Evolutionary conservation across 352 stramenopile species (phyloP), one percentile per base, ranked within the genome.

Genomic region (Pythium insidiosum): DNA sequence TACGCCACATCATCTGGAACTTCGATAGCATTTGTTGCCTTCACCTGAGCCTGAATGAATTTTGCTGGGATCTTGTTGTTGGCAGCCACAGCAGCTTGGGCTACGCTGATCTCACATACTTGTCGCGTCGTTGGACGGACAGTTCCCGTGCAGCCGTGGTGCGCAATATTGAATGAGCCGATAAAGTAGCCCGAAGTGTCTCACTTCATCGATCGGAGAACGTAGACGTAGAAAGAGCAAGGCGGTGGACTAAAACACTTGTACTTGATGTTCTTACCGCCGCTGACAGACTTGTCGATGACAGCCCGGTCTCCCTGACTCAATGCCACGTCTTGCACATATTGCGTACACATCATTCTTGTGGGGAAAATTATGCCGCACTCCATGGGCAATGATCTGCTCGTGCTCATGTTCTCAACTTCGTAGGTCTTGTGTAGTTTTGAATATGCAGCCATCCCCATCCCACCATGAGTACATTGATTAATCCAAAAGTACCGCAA

Each of bases 251-350:
- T 77, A 39, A 56, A 72, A 51, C 66, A 77, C 11, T 68, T 24
- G 28, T 72, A 74, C 9, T 52, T 69, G 21, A 71, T 71, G 58
- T 74, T 77, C 49, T 77, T 77, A 16, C 66, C 66, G 15, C 66
- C 66, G 31, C 66, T 77, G 4, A 58, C 45, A 16, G 38, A 41
- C 2, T 52, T 59, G 21, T 72, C 66, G 39, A 77, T 48, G 13
- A 53, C 41, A 5, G 66, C 66, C 6, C 66, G 60, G 38, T 71
- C 74, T 23, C 62, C 61, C 25, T 77, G 66, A 3, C 63, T 60
- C 15, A 77, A 54, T 11, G 63, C 63, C 46, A 76, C 66, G 44
- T 76, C 66, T 38, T 76, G 63, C 6, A 76, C 52, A 33, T 66
- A 73, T 31, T 71, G 58, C 38, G 68, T 73, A 29, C 33, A 38